Conservation (phyloP, 176 grass and related monocot genomes). For the Ananas comosus region DNA sequence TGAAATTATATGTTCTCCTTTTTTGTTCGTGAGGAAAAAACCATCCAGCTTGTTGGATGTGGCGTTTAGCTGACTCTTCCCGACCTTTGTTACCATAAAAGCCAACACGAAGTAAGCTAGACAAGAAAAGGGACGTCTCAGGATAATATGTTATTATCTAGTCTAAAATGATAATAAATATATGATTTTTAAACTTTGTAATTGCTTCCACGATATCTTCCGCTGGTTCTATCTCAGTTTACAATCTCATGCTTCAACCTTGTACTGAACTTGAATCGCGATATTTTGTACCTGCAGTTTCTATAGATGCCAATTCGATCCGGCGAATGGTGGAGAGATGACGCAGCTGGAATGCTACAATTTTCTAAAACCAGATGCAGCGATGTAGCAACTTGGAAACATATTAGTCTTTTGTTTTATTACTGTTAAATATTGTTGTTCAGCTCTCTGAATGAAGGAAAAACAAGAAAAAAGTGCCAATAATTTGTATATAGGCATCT, state of each 20-base stretch:
- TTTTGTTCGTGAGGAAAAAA: no score
- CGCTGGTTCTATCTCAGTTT: background rate
- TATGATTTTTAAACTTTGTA: background rate
- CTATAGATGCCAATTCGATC: slow-evolving; percentile 71
- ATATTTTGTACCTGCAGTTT: slow-evolving; percentile 38
- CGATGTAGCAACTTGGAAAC: slow-evolving; percentile 1
- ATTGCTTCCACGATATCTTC: background rate
- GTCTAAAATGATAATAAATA: no score
- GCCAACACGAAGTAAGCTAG: no score
- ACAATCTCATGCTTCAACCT: background rate
- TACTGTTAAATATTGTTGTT: background rate
- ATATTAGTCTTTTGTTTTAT: background rate
- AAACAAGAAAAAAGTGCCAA: background rate
- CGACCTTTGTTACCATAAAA: no score
- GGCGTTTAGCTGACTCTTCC: no score
- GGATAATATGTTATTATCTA: no score
- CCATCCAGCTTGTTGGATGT: no score
- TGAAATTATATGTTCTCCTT: no score
- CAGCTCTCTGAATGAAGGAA: background rate
- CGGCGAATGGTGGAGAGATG: slow-evolving; percentile 44
- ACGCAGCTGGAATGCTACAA: slow-evolving; percentile 34
- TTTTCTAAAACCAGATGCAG: slow-evolving; percentile 41
- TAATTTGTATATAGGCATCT: slow-evolving; percentile 17
- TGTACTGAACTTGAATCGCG: background rate
- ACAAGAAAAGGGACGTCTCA: no score